A percentile compares a stretch with the other conserved stretches of the same genome.
phyloP scores from a whole-genome alignment of 129 eudicot genomes.

The Tanacetum coccineum region DNA sequence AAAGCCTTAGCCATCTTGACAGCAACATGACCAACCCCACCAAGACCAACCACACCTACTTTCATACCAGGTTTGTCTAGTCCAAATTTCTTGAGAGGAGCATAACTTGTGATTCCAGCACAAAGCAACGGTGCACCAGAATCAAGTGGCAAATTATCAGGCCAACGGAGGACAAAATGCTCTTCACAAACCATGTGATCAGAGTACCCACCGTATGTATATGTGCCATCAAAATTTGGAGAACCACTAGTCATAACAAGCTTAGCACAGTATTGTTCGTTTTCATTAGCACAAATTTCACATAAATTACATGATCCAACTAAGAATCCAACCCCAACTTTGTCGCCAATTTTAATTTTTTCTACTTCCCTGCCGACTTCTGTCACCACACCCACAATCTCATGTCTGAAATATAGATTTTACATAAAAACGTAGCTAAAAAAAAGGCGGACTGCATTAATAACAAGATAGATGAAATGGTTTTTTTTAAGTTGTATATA shows the following conservation, averaged over 20 bases:
- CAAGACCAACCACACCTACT: conserved; percentile 61
- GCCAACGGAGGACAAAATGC: conserved; percentile 51
- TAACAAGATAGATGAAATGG: too few relatives aligned
- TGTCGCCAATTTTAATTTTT: conserved; percentile 62
- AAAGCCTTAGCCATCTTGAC: conserved; percentile 68
- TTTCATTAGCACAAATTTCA: conserved; percentile 31
- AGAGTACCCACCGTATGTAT: conserved; percentile 61
- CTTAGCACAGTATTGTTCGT: conserved; percentile 53
- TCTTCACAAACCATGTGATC: conserved; percentile 51
- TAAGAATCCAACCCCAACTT: conserved; percentile 74
- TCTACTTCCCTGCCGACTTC: conserved; percentile 68
- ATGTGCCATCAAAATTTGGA: conserved; percentile 45
- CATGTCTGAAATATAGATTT: conserved; percentile 43
- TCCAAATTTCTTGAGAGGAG: conserved; percentile 44
- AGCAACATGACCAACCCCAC: conserved; percentile 61
- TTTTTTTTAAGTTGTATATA: background rate
- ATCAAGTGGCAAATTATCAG: conserved; percentile 50
- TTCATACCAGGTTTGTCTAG: conserved; percentile 50
- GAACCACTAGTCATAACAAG: conserved; percentile 27
- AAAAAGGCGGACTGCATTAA: too few relatives aligned
- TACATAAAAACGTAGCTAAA: background rate
- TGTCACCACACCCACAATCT: conserved; percentile 63
- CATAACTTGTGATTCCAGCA: conserved; percentile 56
- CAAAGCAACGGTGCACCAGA: conserved; percentile 57
- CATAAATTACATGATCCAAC: conserved; percentile 64